phyloP scores from a whole-genome alignment of 2,329 filamentous ascomycete species.

The Diaporthe sp. region DNA sequence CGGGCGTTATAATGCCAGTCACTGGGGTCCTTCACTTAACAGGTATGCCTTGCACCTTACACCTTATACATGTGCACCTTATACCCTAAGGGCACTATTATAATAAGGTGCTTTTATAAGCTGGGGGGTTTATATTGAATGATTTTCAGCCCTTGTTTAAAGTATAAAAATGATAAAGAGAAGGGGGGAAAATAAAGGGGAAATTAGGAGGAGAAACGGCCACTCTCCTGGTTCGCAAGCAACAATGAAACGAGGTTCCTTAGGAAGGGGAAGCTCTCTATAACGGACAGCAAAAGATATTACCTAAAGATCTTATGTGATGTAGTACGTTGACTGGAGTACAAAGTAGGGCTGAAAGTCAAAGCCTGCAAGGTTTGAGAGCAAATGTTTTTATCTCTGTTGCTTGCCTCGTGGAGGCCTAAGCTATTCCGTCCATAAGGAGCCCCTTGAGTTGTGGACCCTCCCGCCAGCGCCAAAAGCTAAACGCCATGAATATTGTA shows the following conservation, averaged over 20 bases:
- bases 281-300: not conserved
- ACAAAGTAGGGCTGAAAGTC: not conserved
- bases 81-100: too few relatives aligned
- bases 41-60: too few relatives aligned
- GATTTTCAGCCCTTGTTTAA: too few relatives aligned
- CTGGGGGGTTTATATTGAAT: too few relatives aligned
- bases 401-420: not conserved
- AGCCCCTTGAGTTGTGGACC: not conserved
- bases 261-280: not conserved
- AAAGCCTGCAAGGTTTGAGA: not conserved
- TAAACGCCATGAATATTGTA: not conserved
- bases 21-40: too few relatives aligned
- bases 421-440: not conserved
- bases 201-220: not conserved
- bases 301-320: not conserved
- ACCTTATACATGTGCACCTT: too few relatives aligned
- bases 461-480: not conserved
- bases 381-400: not conserved
- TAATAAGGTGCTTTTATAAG: too few relatives aligned
- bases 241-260: not conserved
- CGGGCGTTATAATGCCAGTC: too few relatives aligned
- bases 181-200: not conserved
- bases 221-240: not conserved
- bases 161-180: too few relatives aligned
- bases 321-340: not conserved